These are phyloP conservation scores for Candida anglica DNA, from an alignment of 805 yeast species.

Conservation along the genomic window DNA sequence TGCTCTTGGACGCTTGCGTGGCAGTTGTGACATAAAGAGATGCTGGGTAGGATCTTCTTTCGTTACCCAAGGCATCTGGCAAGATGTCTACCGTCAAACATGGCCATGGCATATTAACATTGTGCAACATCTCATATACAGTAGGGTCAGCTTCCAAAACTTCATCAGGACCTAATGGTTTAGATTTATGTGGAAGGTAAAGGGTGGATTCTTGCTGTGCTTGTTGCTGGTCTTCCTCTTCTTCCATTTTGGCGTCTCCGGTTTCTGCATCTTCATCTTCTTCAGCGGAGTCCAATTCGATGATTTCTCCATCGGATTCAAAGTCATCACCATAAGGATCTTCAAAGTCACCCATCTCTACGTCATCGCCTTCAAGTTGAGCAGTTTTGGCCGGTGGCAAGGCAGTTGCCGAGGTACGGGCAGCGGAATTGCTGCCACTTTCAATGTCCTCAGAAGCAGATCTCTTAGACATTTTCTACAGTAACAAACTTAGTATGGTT, in stretches of 20 bases:
- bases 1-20: conserved; percentile 83
- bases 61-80: conserved; percentile 83
- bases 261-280: conserved; percentile 42
- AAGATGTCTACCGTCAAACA: conserved; percentile 86
- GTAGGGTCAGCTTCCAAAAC: conserved; percentile 94
- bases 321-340: conserved; percentile 88
- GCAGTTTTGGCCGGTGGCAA: conserved; percentile 36
- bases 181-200: conserved; percentile 84
- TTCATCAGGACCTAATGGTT: conserved; percentile 93
- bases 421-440: conserved; percentile 22
- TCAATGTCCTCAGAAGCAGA: conserved; percentile 26
- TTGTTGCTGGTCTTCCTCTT: conserved; percentile 27
- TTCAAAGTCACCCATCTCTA: conserved; percentile 80
- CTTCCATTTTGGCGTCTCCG: conserved; percentile 33
- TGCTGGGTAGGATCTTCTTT: conserved; percentile 88
- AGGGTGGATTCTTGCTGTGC: conserved; percentile 44
- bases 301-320: conserved; percentile 87
- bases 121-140: conserved; percentile 95
- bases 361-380: conserved; percentile 24
- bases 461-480: conserved; percentile 48
- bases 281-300: conserved; percentile 62
- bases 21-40: conserved; percentile 84
- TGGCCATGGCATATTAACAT: conserved; percentile 94
- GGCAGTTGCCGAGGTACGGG: conserved; percentile 31
- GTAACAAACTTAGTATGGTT: too few relatives aligned